Conservation (phyloP, 805 yeast species). For the Pichia nakasei region DNA sequence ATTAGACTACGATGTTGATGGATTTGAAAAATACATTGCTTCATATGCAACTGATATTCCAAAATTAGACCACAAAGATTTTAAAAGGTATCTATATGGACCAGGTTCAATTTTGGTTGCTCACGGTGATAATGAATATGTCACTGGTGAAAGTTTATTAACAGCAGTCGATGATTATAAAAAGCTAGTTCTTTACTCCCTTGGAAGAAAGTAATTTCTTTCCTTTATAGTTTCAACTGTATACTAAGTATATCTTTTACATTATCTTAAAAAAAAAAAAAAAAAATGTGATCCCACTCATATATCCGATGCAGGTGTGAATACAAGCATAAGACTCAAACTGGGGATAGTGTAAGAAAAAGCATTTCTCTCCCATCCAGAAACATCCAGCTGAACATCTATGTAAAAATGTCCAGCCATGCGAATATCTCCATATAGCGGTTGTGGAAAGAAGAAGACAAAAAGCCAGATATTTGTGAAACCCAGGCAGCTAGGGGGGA, state of each 20-base stretch:
- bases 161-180: constrained; percentile 48
- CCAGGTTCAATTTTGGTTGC: constrained; percentile 60
- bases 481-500: too few relatives aligned
- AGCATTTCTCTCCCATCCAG: constrained; percentile 8
- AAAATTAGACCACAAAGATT: constrained; percentile 26
- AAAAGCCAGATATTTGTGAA: too few relatives aligned
- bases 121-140: constrained; percentile 48
- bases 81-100: constrained; percentile 49
- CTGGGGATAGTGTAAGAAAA: constrained; percentile 9
- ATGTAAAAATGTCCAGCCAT: background rate
- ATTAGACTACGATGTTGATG: constrained; percentile 54
- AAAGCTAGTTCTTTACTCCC: constrained; percentile 26
- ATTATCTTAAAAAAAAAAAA: too few relatives aligned
- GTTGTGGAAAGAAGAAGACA: background rate
- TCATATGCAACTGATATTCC: constrained; percentile 38
- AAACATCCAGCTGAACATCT: background rate
- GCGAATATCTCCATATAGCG: background rate
- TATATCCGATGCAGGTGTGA: constrained; percentile 13
- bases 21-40: constrained; percentile 40
- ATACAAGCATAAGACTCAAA: constrained; percentile 13
- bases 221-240: too few relatives aligned
- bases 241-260: background rate
- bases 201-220: background rate
- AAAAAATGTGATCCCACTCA: constrained; percentile 11
- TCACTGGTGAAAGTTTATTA: constrained; percentile 37